Base-by-base conservation (phyloP, 306 rosid genomes). In the Lablab purpureus region DNA sequence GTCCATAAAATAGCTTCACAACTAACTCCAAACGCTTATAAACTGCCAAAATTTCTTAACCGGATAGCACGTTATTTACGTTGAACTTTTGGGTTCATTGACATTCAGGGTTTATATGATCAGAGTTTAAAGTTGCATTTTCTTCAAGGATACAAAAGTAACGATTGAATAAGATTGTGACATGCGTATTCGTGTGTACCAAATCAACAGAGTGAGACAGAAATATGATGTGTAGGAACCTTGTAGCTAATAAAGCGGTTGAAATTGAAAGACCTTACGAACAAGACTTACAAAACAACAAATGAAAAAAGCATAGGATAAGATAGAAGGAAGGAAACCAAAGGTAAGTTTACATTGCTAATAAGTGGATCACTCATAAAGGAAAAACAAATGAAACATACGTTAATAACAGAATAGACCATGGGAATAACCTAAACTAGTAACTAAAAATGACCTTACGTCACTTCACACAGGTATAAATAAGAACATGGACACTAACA, bases 51-150 rank as follows among this genome's bases (percentile, higher is more conserved):
- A 10, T 17, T 21, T 75, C 51, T 49, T 59, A 47, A 68, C 12
- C 64, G 1, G 50, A 71, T 43, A 62, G 55, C 56, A 63, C 25
- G 71, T 52, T 41, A 5, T 27, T 32, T 50, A 71, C 43, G 40
- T 41, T 22, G 17, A 64, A 23, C 3, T 19, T 71, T 55, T n/a
- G 11, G 2, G 64, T 71, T 17, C 55, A 63, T 63, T 9, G 11
- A 9, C 45, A 40, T 40, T 63, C 62, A 77, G 70, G 22, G 54
- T 22, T n/a, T 14, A 43, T 22, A 74, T 21, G 36, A 46, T 52
- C 74, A 19, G 23, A 59, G 46, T 60, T 60, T 72, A 27, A 72
- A 50, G 66, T 71, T 23, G 41, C 60, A 60, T 32, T 21, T 51
- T 45, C 21, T 23, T 50, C 37, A 63, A 49, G 60, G 23, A 70